These are phyloP conservation scores for Coemansia sp. DNA, from an alignment of 192 early-diverging fungal genomes.

Conservation along the genomic window DNA sequence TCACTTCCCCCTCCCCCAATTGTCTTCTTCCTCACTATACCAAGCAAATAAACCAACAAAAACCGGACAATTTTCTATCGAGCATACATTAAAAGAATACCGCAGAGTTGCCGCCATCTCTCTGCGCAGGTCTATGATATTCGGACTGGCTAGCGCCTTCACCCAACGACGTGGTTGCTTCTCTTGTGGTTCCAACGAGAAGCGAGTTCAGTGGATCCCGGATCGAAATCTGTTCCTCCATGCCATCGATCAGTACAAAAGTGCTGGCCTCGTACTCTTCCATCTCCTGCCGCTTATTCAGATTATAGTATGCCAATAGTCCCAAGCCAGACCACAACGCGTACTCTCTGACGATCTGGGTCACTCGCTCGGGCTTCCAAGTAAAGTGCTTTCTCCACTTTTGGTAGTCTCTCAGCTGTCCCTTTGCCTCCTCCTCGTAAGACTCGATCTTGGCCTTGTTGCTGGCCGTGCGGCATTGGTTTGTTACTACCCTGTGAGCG, in stretches of 20 bases:
- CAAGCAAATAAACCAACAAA: neutral
- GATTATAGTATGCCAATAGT: conserved; percentile 38
- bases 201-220: conserved; percentile 28
- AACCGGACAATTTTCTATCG: neutral
- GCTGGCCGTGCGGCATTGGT: neutral
- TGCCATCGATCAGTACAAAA: conserved; percentile 37
- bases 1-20: neutral
- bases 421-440: conserved; percentile 36
- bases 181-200: conserved; percentile 19
- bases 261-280: conserved; percentile 37
- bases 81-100: neutral
- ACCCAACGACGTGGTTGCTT: neutral
- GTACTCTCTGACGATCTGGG: conserved; percentile 29
- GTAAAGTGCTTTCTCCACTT: conserved; percentile 48
- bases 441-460: conserved; percentile 2
- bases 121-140: neutral
- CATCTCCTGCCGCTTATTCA: conserved; percentile 30
- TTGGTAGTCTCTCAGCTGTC: conserved; percentile 37
- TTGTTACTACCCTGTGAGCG: neutral
- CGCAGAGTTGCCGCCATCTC: neutral
- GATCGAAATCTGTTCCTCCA: conserved; percentile 22
- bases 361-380: conserved; percentile 24
- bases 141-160: neutral
- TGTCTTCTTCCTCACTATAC: no score
- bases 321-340: conserved; percentile 39